A percentile compares a stretch with the other conserved stretches of the same genome.
These are phyloP conservation scores for Dalbergia cochinchinensis DNA, from an alignment of 306 rosid genomes.

Conservation along the genomic window DNA sequence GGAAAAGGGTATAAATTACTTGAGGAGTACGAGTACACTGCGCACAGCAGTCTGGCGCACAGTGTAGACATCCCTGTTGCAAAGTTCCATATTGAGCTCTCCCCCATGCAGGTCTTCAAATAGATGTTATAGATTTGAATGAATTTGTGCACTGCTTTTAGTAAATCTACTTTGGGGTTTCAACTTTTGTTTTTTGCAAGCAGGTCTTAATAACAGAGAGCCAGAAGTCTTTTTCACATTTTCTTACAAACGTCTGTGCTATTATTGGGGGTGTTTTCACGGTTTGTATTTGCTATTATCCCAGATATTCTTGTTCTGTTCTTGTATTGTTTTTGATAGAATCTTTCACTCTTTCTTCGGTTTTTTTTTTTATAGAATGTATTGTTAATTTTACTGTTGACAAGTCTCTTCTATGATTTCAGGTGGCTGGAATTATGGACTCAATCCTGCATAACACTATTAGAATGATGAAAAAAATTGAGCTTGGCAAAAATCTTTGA, in stretches of 20 bases:
- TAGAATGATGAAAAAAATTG: slow-evolving; percentile 82
- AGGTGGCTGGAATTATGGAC: slow-evolving; percentile 98
- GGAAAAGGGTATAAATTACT: slow-evolving; percentile 64
- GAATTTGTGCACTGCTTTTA: slow-evolving; percentile 34
- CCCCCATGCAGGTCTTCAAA: slow-evolving; percentile 89
- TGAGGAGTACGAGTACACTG: slow-evolving; percentile 97
- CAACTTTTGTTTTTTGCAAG: slow-evolving; percentile 24
- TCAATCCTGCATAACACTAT: slow-evolving; percentile 85
- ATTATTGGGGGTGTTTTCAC: slow-evolving; percentile 98
- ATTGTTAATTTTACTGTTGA: slow-evolving; percentile 45
- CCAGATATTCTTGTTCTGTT: slow-evolving; percentile 18
- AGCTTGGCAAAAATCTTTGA: slow-evolving; percentile 92
- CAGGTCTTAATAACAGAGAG: slow-evolving; percentile 91
- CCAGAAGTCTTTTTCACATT: slow-evolving; percentile 88
- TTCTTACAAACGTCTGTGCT: slow-evolving; percentile 94
- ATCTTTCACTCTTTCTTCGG: too few species aligned
- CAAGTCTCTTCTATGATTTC: slow-evolving; percentile 51
- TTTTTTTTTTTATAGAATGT: too few species aligned
- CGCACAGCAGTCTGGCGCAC: slow-evolving; percentile 86
- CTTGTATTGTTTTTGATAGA: slow-evolving; percentile 2
- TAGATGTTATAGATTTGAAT: slow-evolving; percentile 30
- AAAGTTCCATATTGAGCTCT: slow-evolving; percentile 93
- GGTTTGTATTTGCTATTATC: slow-evolving; percentile 61
- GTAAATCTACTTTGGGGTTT: not conserved
- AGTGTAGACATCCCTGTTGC: slow-evolving; percentile 80